Evolutionary conservation across 345 rosid species (phyloP).

Genomic region (Atalantia buxifolia): DNA sequence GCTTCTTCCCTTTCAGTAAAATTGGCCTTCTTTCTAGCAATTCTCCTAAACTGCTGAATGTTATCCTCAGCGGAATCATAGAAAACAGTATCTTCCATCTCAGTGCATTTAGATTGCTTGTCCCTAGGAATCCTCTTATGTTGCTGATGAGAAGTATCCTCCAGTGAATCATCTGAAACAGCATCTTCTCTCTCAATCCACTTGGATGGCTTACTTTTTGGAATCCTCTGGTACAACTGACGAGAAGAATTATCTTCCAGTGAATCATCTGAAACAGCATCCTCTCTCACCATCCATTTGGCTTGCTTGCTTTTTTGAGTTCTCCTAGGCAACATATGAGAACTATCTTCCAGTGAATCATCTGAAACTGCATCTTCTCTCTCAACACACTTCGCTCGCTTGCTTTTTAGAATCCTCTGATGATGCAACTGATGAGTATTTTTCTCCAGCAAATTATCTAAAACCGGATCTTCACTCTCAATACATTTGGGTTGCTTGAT

Average conservation of each 20-base stretch:
- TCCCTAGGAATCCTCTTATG: constrained; percentile 24
- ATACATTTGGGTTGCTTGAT: constrained; percentile 21
- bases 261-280: constrained; percentile 29
- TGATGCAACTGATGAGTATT: constrained; percentile 7
- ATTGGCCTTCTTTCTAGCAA: constrained; percentile 21
- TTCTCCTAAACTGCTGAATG: constrained; percentile 22
- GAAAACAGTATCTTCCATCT: constrained; percentile 28
- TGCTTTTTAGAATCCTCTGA: constrained; percentile 18
- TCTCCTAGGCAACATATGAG: constrained; percentile 19
- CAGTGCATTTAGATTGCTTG: constrained; percentile 30
- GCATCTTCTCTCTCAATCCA: constrained; percentile 29
- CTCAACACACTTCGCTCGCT: constrained; percentile 12
- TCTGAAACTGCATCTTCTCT: constrained; percentile 28
- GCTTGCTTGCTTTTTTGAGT: constrained; percentile 31
- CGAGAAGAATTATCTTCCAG: constrained; percentile 29
- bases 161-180: constrained; percentile 39
- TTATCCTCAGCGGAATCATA: constrained; percentile 39
- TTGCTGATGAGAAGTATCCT: constrained; percentile 25
- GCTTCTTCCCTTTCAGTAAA: constrained; percentile 40
- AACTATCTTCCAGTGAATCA: constrained; percentile 26
- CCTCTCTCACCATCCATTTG: constrained; percentile 21
- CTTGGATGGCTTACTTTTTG: constrained; percentile 43
- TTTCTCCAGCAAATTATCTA: constrained; percentile 27
- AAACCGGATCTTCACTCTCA: constrained; percentile 28
- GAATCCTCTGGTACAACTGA: constrained; percentile 33